Conservation (phyloP, 1,139 yeast species). For the Geotrichum histeridarum region DNA sequence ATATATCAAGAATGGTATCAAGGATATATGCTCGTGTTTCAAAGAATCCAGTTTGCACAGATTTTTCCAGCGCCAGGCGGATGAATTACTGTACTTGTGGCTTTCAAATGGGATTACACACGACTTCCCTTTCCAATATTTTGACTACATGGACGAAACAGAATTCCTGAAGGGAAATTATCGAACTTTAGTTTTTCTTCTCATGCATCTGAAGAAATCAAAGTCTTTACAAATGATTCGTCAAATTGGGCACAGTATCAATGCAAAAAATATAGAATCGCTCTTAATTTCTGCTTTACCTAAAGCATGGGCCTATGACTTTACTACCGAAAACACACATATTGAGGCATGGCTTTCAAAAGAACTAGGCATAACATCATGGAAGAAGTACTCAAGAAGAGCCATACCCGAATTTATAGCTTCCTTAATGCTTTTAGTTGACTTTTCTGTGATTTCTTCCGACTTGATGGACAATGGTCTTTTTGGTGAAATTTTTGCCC, state of each 20-base stretch:
- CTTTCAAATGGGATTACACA: conserved; percentile 6
- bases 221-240: neutral
- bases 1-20: conserved; percentile 7
- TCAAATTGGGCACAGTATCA: conserved; percentile 2
- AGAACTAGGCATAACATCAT: conserved; percentile 1
- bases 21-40: neutral
- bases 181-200: conserved; percentile 4
- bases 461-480: neutral
- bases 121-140: conserved; percentile 7
- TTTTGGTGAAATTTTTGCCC: conserved; percentile 6
- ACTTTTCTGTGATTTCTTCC: conserved; percentile 7
- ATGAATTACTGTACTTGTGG: conserved; percentile 16
- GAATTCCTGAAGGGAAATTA: conserved; percentile 9
- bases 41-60: neutral
- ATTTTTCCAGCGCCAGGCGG: conserved; percentile 12
- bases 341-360: conserved; percentile 7
- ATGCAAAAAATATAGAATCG: neutral
- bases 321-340: neutral
- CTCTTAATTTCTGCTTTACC: conserved; percentile 3
- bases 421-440: conserved; percentile 9
- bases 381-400: conserved; percentile 4
- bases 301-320: conserved; percentile 11
- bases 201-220: neutral
- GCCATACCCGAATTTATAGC: conserved; percentile 7
- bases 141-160: conserved; percentile 4